Conservation (phyloP, 352 stramenopile genomes). For the Aphanomyces euteiches region DNA sequence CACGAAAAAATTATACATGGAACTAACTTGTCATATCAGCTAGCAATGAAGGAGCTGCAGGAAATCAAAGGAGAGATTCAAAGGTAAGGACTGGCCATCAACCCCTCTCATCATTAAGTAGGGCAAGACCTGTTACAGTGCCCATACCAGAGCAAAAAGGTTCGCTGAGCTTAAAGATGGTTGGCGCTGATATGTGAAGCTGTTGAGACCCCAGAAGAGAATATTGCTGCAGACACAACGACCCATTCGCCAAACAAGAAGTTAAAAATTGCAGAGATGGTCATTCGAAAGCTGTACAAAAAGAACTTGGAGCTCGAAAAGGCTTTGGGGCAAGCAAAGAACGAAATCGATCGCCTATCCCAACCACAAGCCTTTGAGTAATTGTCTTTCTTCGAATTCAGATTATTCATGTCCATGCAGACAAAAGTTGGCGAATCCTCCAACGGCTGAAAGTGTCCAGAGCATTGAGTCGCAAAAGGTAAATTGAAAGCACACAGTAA, state of each 20-base stretch:
- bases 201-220: too few relatives aligned
- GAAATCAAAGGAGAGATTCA: slow-evolving; percentile 41
- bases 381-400: background rate
- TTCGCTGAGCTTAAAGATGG: too few relatives aligned
- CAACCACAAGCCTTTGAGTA: slow-evolving; percentile 25
- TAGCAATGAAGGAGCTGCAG: slow-evolving; percentile 49
- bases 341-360: slow-evolving; percentile 33
- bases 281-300: slow-evolving; percentile 58
- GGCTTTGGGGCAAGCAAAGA: slow-evolving; percentile 32
- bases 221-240: background rate
- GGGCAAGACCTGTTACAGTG: too few relatives aligned
- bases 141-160: too few relatives aligned
- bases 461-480: slow-evolving; percentile 44
- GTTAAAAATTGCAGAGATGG: slow-evolving; percentile 51
- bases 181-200: too few relatives aligned
- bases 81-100: too few relatives aligned
- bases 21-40: slow-evolving; percentile 30
- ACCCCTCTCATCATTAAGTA: too few relatives aligned
- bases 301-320: slow-evolving; percentile 49
- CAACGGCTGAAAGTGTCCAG: slow-evolving; percentile 35
- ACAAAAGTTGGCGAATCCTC: slow-evolving; percentile 19
- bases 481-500: background rate
- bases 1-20: slow-evolving; percentile 18
- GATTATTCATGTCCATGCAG: background rate
- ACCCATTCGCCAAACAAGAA: slow-evolving; percentile 43